Evolutionary conservation across 805 yeast genomes (phyloP).

Genomic region (Teunomyces gatunensis): DNA sequence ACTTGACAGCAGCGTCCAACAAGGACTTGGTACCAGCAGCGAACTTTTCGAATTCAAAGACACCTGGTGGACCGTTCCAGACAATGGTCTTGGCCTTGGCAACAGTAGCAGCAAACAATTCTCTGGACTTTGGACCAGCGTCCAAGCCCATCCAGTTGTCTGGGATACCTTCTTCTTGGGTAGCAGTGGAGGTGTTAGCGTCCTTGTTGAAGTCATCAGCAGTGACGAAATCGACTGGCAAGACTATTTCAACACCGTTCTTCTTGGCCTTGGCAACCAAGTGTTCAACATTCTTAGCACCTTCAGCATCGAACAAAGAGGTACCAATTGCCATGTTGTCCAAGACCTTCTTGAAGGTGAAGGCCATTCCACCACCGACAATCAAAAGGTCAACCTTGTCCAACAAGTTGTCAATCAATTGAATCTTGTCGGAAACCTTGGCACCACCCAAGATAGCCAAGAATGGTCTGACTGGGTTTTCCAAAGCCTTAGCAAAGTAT

Average conservation of each 20-base stretch:
- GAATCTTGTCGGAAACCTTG: conserved; percentile 98
- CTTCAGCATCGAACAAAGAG: conserved; percentile 89
- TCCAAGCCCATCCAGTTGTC: conserved; percentile 95
- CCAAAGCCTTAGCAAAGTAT: conserved; percentile 97
- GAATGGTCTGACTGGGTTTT: conserved; percentile 97
- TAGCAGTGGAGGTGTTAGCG: conserved; percentile 81
- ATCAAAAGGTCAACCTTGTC: conserved; percentile 94
- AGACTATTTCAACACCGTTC: conserved; percentile 87
- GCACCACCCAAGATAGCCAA: conserved; percentile 99
- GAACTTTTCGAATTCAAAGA: conserved; percentile 92
- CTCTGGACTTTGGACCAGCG: conserved; percentile 85
- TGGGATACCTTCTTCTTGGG: conserved; percentile 90
- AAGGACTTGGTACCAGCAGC: conserved; percentile 88
- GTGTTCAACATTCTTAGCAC: conserved; percentile 91
- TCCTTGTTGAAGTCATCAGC: conserved; percentile 93
- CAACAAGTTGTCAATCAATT: conserved; percentile 92
- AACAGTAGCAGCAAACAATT: conserved; percentile 77
- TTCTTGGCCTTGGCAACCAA: conserved; percentile 94
- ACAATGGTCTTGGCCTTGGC: conserved; percentile 95
- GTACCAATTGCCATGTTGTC: conserved; percentile 85
- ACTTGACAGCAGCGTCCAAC: conserved; percentile 83
- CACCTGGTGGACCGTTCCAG: conserved; percentile 99
- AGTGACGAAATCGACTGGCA: conserved; percentile 94
- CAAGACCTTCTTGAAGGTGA: conserved; percentile 94
- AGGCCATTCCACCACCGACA: conserved; percentile 99